Evolutionary conservation across 2,329 filamentous ascomycete species (phyloP), one percentile per base, ranked within the genome.

Genomic region (Mollisia scopiformis): DNA sequence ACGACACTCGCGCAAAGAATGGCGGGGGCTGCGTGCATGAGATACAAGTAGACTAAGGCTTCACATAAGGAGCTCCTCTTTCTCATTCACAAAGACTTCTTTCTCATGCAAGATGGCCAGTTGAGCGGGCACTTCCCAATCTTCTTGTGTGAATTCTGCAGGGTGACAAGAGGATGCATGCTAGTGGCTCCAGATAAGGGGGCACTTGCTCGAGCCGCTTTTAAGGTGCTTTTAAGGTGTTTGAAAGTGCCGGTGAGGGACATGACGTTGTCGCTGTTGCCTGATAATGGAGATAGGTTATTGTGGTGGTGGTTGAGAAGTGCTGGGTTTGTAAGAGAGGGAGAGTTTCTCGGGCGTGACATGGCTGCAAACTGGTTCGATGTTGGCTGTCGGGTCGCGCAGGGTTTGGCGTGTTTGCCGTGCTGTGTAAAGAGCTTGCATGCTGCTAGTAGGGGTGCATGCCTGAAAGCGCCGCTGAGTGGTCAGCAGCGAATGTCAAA

Each of bases 341-440:
- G 37, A 31, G 51, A 47, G 41, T 58, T 47, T 54, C 35, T 55
- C 23, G 41, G 51, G 49, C 41, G 31, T 25, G 51, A 21, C 39
- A 52, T 62, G 39, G 61, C 61, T 64, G 59, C 61, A 57, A n/a
- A 2, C 64, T 52, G 50, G 65, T 66, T 65, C 57, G 59, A 59
- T 59, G 39, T 55, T 31, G 56, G 39, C 54, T 28, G 61, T 55
- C 60, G 58, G 54, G 31, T n/a, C n/a, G n/a, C n/a, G n/a, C n/a
- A n/a, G n/a, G n/a, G n/a, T n/a, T n/a, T n/a, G n/a, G n/a, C n/a
- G n/a, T n/a, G n/a, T n/a, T n/a, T n/a, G n/a, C n/a, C 47, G 53
- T 51, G n/a, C 50, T 67, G 68, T 62, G 69, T 70, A 68, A 57
- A 71, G 68, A 65, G 68, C 62, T 52, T 69, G 68, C 68, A 69